Evolutionary conservation across 768 basidiomycete species (phyloP).

Genomic region (Peribolospora baueri): DNA sequence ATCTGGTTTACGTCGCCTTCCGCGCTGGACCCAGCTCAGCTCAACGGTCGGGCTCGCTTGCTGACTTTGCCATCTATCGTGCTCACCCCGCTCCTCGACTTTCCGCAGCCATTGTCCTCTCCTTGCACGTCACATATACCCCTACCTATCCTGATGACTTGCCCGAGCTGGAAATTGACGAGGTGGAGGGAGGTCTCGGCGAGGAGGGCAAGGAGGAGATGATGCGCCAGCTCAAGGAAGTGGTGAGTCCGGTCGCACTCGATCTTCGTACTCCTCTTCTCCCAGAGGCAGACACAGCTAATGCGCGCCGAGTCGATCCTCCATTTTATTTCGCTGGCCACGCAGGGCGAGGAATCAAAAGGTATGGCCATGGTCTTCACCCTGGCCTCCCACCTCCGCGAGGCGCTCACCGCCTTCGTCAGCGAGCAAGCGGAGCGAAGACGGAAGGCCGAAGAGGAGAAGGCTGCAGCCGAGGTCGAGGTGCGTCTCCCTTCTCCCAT

Average conservation of each 20-base stretch:
- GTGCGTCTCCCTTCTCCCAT: slow-evolving; percentile 22
- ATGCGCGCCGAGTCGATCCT: neutral
- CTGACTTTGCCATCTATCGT: neutral
- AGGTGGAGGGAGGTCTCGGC: slow-evolving; percentile 35
- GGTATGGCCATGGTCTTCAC: slow-evolving; percentile 95
- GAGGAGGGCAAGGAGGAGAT: slow-evolving; percentile 36
- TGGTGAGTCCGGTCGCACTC: neutral
- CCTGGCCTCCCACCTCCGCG: slow-evolving; percentile 58
- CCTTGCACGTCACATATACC: slow-evolving; percentile 49
- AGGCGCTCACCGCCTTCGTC: slow-evolving; percentile 43
- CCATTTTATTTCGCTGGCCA: neutral
- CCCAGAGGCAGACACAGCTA: slow-evolving; percentile 31
- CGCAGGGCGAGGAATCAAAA: slow-evolving; percentile 17
- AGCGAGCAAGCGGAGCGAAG: slow-evolving; percentile 33
- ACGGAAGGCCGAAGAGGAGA: slow-evolving; percentile 42
- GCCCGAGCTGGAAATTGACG: slow-evolving; percentile 44
- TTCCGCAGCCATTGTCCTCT: slow-evolving; percentile 36
- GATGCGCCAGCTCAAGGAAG: slow-evolving; percentile 6
- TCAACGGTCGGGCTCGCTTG: neutral
- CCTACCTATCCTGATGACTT: slow-evolving; percentile 61
- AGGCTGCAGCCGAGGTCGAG: slow-evolving; percentile 49
- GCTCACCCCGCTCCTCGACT: slow-evolving; percentile 4
- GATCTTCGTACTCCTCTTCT: slow-evolving; percentile 1
- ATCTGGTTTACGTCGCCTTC: slow-evolving; percentile 1
- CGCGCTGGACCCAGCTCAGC: neutral